A percentile compares a stretch with the other conserved stretches of the same genome.
phyloP scores from a whole-genome alignment of 1,139 yeast genomes.

The Saccharomyces pastorianus region DNA sequence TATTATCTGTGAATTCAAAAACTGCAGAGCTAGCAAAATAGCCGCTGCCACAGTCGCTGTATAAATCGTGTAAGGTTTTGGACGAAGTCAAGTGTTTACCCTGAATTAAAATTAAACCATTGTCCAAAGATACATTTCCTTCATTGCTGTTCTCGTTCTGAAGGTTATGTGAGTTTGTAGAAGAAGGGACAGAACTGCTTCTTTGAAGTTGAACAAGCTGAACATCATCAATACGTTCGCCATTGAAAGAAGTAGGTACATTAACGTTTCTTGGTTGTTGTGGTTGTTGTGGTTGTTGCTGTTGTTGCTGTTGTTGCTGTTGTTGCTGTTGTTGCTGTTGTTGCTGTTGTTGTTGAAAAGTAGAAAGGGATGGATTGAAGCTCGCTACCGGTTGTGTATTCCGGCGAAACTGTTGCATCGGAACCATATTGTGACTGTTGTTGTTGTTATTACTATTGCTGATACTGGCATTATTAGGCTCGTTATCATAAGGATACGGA shows the following conservation, averaged over 20 bases:
- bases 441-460: slow-evolving; percentile 7
- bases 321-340: no score
- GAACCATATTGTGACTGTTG: slow-evolving; percentile 6
- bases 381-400: slow-evolving; percentile 10
- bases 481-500: slow-evolving; percentile 8
- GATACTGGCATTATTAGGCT: slow-evolving; percentile 1
- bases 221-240: neutral
- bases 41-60: slow-evolving; percentile 23
- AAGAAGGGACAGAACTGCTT: slow-evolving; percentile 2
- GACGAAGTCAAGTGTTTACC: slow-evolving; percentile 22
- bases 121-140: slow-evolving; percentile 17
- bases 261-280: slow-evolving; percentile 4
- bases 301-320: no score
- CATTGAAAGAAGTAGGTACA: slow-evolving; percentile 5
- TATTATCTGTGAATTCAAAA: slow-evolving; percentile 21
- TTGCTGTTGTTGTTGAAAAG: slow-evolving; percentile 3
- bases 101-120: slow-evolving; percentile 19
- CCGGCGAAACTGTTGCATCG: slow-evolving; percentile 8
- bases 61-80: slow-evolving; percentile 22
- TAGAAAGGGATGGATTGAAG: slow-evolving; percentile 7
- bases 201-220: neutral
- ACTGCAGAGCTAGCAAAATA: slow-evolving; percentile 26
- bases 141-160: neutral
- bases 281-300: slow-evolving; percentile 1
- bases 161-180: slow-evolving; percentile 2